Conservation (phyloP, 2,329 filamentous ascomycete species). For the Claviceps africana region DNA sequence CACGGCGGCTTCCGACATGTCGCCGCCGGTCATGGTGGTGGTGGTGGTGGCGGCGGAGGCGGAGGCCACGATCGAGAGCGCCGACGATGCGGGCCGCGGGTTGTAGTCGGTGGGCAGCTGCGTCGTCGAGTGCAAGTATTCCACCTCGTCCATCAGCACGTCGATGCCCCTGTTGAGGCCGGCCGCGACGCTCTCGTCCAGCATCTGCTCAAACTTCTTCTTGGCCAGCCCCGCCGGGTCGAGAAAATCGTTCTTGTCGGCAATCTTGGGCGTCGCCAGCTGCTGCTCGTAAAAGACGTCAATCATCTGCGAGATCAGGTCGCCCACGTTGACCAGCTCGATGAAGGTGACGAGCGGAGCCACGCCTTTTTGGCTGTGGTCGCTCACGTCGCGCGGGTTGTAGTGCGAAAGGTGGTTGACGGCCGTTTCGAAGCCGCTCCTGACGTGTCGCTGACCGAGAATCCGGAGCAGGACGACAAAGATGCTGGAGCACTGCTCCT, state of each 20-base stretch:
- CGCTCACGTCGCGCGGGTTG: constrained; percentile 69
- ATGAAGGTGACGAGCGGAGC: constrained; percentile 90
- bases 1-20: constrained; percentile 1
- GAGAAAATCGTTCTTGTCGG: constrained; percentile 87
- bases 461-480: constrained; percentile 77
- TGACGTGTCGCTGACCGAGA: constrained; percentile 75
- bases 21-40: constrained; percentile 12
- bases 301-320: constrained; percentile 96
- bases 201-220: constrained; percentile 97
- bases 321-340: constrained; percentile 93
- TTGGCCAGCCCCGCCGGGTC: constrained; percentile 86
- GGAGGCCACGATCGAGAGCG: constrained; percentile 11
- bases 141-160: constrained; percentile 95
- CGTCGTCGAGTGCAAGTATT: constrained; percentile 82
- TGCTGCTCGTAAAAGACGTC: constrained; percentile 98
- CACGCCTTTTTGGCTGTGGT: constrained; percentile 58
- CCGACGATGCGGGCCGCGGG: constrained; percentile 31
- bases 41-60: constrained; percentile 2
- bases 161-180: constrained; percentile 96
- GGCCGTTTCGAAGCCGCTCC: constrained; percentile 84
- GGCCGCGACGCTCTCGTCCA: constrained; percentile 90
- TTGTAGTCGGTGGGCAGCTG: constrained; percentile 87
- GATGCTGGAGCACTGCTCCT: constrained; percentile 77
- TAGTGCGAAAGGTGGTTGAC: constrained; percentile 84
- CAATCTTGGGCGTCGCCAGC: constrained; percentile 65